Percentiles rank a stretch among this genome's conserved stretches.
These are phyloP conservation scores for Eucalyptus leucophloia DNA, from an alignment of 345 rosid genomes.

Conservation along the genomic window DNA sequence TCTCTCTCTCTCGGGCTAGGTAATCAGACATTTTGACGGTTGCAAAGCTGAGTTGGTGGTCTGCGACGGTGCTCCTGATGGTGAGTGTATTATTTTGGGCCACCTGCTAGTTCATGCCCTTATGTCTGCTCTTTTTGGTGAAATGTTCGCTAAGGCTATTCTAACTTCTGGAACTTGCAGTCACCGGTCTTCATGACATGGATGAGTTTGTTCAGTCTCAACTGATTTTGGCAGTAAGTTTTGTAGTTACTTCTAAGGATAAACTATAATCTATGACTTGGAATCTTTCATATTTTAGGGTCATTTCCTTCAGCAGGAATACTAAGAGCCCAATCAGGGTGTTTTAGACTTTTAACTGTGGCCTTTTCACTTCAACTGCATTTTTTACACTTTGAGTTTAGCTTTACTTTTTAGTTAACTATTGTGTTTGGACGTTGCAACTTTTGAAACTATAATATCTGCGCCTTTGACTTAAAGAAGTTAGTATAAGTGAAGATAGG, in stretches of 20 bases:
- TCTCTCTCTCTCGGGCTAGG: constrained; percentile 23
- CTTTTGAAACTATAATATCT: background rate
- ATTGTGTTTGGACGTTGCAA: background rate
- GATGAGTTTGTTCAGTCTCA: constrained; percentile 98
- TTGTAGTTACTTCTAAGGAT: background rate
- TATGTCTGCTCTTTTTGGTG: background rate
- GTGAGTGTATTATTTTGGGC: constrained; percentile 17
- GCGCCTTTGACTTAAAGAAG: background rate
- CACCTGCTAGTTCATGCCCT: background rate
- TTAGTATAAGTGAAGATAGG: background rate
- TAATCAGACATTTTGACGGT: constrained; percentile 89
- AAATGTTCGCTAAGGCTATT: background rate
- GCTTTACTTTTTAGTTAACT: background rate
- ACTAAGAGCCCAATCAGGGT: background rate
- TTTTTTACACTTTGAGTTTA: background rate
- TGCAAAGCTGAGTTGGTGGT: constrained; percentile 98
- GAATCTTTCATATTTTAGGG: background rate
- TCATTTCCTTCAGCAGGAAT: background rate
- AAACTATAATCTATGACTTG: background rate
- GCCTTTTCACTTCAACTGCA: background rate
- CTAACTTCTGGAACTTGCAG: constrained; percentile 28
- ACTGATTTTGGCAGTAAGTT: constrained; percentile 83
- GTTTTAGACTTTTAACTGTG: background rate
- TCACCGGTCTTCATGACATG: constrained; percentile 98
- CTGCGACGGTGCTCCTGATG: constrained; percentile 98